Evolutionary conservation across 352 stramenopile species (phyloP).

Genomic region (Phytophthora chlamydospora): DNA sequence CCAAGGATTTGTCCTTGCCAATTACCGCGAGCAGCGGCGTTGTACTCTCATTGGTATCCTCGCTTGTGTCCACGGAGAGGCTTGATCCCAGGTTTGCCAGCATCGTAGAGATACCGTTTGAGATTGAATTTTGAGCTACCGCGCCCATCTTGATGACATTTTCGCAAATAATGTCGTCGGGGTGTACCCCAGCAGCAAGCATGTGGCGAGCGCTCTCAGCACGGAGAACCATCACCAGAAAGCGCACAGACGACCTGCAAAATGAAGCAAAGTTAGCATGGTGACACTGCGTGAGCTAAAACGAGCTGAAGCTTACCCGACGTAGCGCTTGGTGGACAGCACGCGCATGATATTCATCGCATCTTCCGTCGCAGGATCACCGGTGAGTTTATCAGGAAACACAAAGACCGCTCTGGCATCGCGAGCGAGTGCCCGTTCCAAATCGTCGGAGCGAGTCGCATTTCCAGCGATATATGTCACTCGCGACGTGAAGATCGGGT

Average conservation of each 20-base stretch:
- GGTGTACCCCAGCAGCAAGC: conserved; percentile 73
- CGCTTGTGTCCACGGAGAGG: conserved; percentile 62
- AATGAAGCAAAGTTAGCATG: conserved; percentile 16
- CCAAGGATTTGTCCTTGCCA: conserved; percentile 40
- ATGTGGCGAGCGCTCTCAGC: conserved; percentile 81
- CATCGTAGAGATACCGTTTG: conserved; percentile 84
- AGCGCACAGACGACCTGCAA: conserved; percentile 58
- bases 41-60: conserved; percentile 17
- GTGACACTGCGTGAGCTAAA: neutral
- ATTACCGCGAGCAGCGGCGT: conserved; percentile 19
- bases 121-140: conserved; percentile 77
- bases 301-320: conserved; percentile 47
- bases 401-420: conserved; percentile 79
- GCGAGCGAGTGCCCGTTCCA: conserved; percentile 65
- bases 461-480: conserved; percentile 86
- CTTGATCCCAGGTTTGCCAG: conserved; percentile 85
- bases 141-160: conserved; percentile 90
- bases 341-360: conserved; percentile 88
- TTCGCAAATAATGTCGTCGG: conserved; percentile 87
- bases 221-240: conserved; percentile 79
- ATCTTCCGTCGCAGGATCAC: conserved; percentile 76
- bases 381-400: conserved; percentile 84
- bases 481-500: conserved; percentile 79
- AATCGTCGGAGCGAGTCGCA: conserved; percentile 70
- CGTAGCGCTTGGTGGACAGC: conserved; percentile 70